Conservation (phyloP, 805 yeast genomes). For the Schwanniomyces sp. region DNA sequence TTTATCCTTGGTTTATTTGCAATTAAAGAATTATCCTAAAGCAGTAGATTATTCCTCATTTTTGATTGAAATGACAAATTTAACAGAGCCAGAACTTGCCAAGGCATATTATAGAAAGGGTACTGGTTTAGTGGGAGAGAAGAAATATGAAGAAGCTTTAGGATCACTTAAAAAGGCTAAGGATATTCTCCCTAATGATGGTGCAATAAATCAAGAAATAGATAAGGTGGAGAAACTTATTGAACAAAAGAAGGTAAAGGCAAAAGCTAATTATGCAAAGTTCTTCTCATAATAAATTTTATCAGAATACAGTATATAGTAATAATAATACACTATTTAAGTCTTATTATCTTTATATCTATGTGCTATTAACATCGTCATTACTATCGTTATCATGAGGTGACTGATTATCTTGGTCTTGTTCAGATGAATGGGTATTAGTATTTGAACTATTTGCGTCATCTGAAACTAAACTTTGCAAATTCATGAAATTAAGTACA, state of each 20-base stretch:
- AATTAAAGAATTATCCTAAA: slow-evolving; percentile 47
- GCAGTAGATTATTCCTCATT: slow-evolving; percentile 56
- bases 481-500: slow-evolving; percentile 26
- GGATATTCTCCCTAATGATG: slow-evolving; percentile 48
- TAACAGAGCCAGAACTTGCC: slow-evolving; percentile 44
- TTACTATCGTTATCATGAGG: slow-evolving; percentile 3
- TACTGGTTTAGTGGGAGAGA: slow-evolving; percentile 40
- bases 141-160: slow-evolving; percentile 51
- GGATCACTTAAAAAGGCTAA: slow-evolving; percentile 46
- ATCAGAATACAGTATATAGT: background rate
- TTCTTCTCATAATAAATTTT: slow-evolving; percentile 42
- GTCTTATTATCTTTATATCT: background rate
- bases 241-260: slow-evolving; percentile 45
- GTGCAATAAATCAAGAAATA: slow-evolving; percentile 45
- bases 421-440: background rate
- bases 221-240: slow-evolving; percentile 38
- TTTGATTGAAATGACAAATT: slow-evolving; percentile 50
- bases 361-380: slow-evolving; percentile 2
- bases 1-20: slow-evolving; percentile 54
- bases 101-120: slow-evolving; percentile 63
- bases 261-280: slow-evolving; percentile 58
- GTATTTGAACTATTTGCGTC: slow-evolving; percentile 1
- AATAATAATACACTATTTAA: background rate
- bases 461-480: slow-evolving; percentile 23
- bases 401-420: background rate